Evolutionary conservation across 169 alveolate species (phyloP).

Genomic region (Ophryocystis elektroscirrha): DNA sequence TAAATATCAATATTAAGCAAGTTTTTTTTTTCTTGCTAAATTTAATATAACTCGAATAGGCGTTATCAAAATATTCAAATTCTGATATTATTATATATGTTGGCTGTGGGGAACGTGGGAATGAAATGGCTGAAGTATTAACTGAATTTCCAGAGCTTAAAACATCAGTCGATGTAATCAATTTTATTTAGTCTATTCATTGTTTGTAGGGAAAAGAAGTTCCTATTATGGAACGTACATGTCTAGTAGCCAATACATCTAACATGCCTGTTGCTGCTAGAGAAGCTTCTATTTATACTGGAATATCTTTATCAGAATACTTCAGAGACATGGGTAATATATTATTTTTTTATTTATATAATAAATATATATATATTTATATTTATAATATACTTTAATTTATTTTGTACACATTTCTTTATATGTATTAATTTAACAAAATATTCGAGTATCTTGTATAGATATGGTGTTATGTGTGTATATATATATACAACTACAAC

Average conservation of each 20-base stretch:
- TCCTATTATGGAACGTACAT: slow-evolving; percentile 93
- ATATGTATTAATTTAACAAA: background rate
- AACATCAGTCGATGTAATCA: slow-evolving; percentile 54
- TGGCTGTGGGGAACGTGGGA: slow-evolving; percentile 99
- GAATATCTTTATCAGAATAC: slow-evolving; percentile 94
- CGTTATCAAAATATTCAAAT: slow-evolving; percentile 85
- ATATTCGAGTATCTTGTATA: background rate
- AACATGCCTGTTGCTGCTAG: slow-evolving; percentile 99
- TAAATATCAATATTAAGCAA: background rate
- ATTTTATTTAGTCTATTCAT: background rate
- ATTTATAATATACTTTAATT: background rate
- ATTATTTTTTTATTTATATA: background rate
- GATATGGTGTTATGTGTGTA: background rate
- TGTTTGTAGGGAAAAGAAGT: slow-evolving; percentile 55
- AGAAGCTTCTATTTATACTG: slow-evolving; percentile 95
- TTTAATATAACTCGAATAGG: slow-evolving; percentile 30
- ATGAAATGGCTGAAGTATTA: slow-evolving; percentile 98
- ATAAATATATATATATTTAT: background rate
- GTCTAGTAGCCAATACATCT: slow-evolving; percentile 96
- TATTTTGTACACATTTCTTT: background rate
- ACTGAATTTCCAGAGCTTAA: slow-evolving; percentile 93
- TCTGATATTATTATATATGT: slow-evolving; percentile 78
- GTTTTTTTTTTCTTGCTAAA: background rate
- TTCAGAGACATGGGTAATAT: slow-evolving; percentile 96
- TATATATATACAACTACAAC: background rate